Evolutionary conservation across 352 stramenopile genomes (phyloP).

Genomic region (Thraustotheca clavata): DNA sequence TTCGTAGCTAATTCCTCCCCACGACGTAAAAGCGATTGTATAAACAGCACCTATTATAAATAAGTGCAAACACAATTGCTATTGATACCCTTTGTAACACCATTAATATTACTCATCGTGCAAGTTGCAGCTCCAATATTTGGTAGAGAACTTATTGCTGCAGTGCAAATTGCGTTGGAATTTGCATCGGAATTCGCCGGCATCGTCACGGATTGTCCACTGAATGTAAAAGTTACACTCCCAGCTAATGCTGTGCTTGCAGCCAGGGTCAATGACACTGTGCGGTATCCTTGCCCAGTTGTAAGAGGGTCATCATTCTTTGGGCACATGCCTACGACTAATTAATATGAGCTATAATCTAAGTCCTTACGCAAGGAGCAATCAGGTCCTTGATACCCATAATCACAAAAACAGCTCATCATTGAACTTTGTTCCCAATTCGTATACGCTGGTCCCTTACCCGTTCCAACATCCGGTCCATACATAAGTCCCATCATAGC

Average conservation of each 20-base stretch:
- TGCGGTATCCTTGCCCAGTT: conserved; percentile 46
- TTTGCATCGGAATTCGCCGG: conserved; percentile 32
- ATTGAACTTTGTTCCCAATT: conserved; percentile 84
- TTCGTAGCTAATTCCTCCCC: conserved; percentile 44
- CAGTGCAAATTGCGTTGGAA: conserved; percentile 27
- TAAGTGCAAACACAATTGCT: not conserved
- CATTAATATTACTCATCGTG: conserved; percentile 27
- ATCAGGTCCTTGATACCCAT: conserved; percentile 71
- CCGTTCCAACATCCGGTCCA: conserved; percentile 34
- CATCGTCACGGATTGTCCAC: conserved; percentile 37
- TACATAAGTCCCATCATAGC: conserved; percentile 41
- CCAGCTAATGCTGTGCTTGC: conserved; percentile 28
- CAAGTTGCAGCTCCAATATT: conserved; percentile 39
- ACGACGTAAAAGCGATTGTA: conserved; percentile 59
- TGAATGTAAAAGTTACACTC: conserved; percentile 37
- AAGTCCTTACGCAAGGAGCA: conserved; percentile 52
- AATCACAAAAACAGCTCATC: conserved; percentile 72
- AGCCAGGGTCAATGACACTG: conserved; percentile 45
- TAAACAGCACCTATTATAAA: conserved; percentile 33
- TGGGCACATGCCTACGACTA: conserved; percentile 54
- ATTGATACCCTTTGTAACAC: conserved; percentile 26
- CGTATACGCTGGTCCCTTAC: conserved; percentile 46
- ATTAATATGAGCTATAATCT: not conserved
- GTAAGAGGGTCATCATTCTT: conserved; percentile 84
- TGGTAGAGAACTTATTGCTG: conserved; percentile 35